A percentile compares a stretch with the other conserved stretches of the same genome.
phyloP scores from a whole-genome alignment of 805 yeast species.

The Candida stauntonica region DNA sequence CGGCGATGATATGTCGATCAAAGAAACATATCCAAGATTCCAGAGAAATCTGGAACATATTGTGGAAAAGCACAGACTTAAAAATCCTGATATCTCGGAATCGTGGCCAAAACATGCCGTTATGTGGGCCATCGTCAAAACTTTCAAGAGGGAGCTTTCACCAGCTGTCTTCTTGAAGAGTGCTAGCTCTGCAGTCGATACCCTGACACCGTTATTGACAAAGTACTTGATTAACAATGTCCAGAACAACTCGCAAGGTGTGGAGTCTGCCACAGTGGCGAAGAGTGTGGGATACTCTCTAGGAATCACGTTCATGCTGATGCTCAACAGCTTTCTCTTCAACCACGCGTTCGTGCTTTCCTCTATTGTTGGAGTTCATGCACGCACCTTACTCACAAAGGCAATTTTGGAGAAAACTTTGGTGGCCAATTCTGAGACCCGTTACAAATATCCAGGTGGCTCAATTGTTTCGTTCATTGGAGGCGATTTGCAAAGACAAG shows the following conservation, averaged over 20 bases:
- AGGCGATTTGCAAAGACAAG: slow-evolving; percentile 62
- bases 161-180: no score
- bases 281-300: slow-evolving; percentile 72
- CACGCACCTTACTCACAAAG: slow-evolving; percentile 61
- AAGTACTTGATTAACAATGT: slow-evolving; percentile 48
- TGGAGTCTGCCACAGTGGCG: slow-evolving; percentile 35
- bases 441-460: slow-evolving; percentile 55
- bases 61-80: no score
- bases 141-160: no score
- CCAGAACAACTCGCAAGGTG: slow-evolving; percentile 37
- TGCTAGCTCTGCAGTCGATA: no score
- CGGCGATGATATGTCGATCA: no score
- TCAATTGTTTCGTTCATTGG: slow-evolving; percentile 69
- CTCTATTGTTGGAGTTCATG: slow-evolving; percentile 63
- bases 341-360: slow-evolving; percentile 44
- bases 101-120: no score
- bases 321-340: slow-evolving; percentile 29
- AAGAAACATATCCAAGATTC: no score
- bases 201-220: slow-evolving; percentile 48
- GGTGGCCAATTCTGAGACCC: slow-evolving; percentile 47
- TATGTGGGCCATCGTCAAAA: no score
- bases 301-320: slow-evolving; percentile 48
- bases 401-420: slow-evolving; percentile 64
- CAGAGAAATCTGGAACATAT: no score
- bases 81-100: no score